phyloP scores from a whole-genome alignment of 139 green algal genomes.

The Spirogloea muscicola region DNA sequence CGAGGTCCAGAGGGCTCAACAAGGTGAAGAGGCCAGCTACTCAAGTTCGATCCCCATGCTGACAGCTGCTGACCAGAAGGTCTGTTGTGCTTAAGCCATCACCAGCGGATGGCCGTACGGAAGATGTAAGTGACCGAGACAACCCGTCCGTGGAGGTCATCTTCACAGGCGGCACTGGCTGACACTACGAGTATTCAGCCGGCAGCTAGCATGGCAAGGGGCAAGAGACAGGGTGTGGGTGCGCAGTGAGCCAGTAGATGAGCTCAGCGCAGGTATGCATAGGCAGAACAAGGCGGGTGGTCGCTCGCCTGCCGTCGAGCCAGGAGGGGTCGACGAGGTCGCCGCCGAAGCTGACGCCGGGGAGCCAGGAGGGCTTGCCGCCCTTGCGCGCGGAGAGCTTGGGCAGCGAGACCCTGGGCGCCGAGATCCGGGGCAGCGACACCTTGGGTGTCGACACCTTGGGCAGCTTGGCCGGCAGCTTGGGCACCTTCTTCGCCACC shows the following conservation, averaged over 20 bases:
- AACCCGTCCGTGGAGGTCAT: neutral
- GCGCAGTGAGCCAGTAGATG: neutral
- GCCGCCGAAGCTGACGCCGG: slow-evolving; percentile 13
- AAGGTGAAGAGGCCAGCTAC: neutral
- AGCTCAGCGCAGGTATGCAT: neutral
- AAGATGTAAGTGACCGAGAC: neutral
- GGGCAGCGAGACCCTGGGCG: neutral
- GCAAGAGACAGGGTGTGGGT: neutral
- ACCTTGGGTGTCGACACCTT: too few relatives aligned
- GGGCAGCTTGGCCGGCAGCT: neutral
- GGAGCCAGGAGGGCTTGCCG: slow-evolving; percentile 17
- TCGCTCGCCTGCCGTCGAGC: slow-evolving; percentile 5
- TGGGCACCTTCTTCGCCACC: slow-evolving; percentile 6
- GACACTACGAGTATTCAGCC: neutral
- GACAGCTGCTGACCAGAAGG: too few relatives aligned
- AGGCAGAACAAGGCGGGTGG: neutral
- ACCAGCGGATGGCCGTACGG: neutral
- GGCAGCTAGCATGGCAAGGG: neutral
- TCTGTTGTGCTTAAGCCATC: neutral
- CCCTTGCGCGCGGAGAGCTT: neutral
- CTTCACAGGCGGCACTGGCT: neutral
- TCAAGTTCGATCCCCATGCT: too few relatives aligned
- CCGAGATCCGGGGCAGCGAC: neutral
- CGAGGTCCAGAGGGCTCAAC: neutral
- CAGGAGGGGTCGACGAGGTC: slow-evolving; percentile 3